Evolutionary conservation across 768 basidiomycete species (phyloP), one percentile per base, ranked within the genome.

Genomic region (Neoboletus subvelutipes): DNA sequence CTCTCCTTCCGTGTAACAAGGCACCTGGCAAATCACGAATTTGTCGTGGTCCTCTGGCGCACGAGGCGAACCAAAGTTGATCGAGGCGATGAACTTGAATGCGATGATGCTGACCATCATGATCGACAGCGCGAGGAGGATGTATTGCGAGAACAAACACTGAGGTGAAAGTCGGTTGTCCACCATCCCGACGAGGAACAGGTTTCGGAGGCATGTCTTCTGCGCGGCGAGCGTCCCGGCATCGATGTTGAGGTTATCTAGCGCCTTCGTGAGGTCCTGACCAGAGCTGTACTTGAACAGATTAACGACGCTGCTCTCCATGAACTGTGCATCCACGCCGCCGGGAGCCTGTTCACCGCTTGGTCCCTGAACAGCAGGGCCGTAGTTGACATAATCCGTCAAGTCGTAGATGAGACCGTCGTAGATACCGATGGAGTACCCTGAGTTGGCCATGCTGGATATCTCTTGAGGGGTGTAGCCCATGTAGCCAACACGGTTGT

Each of bases 1-100:
- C 60, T 94, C 90, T 61, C 94, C 96, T 79, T 98, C 96, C 3
- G 96, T 98, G 71, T 98, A 98, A 82, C 96, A 98, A 29, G 96
- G 96, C 0, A 98, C 94, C 68, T 98, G 96, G 70, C 95, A 98
- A 64, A 96, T 92, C 60, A 97, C 90, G 63, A 97, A 96, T 75
- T 97, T 96, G 78, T 97, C 94, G 69, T 94, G 93, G 64, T 94
- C 90, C 73, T 96, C 94, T 0, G 94, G 94, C 7, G 90, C 89
- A 55, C 92, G 84, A 18, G 84, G 71, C 4, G 87, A 75, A 46
- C 84, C 83, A 68, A 97, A 92, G 73, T 92, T 88, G 71, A 96
- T 79, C 0, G 92, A 93, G 2, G 92, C 92, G 59, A 97, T 75
- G 78, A 96, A 96, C 75, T 96, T 98, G 87, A 96, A 95, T 1